phyloP scores from a whole-genome alignment of 2,329 filamentous ascomycete species.

The Ceratocystis destructans region DNA sequence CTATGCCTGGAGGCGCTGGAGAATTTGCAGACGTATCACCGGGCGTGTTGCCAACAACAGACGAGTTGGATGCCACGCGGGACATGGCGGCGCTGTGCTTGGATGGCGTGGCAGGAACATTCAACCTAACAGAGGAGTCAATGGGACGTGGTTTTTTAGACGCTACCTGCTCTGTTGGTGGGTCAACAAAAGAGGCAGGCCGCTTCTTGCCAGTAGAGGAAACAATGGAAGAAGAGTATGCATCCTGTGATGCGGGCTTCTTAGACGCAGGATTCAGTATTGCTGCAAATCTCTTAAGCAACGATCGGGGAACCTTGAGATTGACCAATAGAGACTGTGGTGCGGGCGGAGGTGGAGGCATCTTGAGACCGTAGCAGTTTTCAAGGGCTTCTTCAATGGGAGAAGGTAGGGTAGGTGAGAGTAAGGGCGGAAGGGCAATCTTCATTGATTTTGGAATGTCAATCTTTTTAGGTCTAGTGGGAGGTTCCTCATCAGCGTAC shows the following conservation, averaged over 20 bases:
- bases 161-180: constrained; percentile 15
- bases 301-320: constrained; percentile 4
- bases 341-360: constrained; percentile 2
- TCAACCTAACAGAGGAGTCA: constrained; percentile 12
- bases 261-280: constrained; percentile 22
- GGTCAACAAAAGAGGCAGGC: constrained; percentile 13
- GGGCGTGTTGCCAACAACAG: constrained; percentile 8
- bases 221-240: not conserved
- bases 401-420: constrained; percentile 44
- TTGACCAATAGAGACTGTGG: constrained; percentile 9
- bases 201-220: constrained; percentile 14
- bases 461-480: constrained; percentile 10
- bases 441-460: constrained; percentile 22
- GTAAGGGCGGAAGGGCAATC: constrained; percentile 30
- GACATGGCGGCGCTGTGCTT: constrained; percentile 12
- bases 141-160: constrained; percentile 16
- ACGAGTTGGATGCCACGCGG: constrained; percentile 16
- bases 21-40: constrained; percentile 9
- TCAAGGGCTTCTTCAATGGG: constrained; percentile 35
- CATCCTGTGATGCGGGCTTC: constrained; percentile 9
- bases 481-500: constrained; percentile 1
- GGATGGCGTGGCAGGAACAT: constrained; percentile 15
- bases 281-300: constrained; percentile 11
- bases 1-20: not conserved
- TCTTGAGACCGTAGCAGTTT: constrained; percentile 12